Conservation (phyloP, 148 eudicot species). For the Camellia granthamiana region DNA sequence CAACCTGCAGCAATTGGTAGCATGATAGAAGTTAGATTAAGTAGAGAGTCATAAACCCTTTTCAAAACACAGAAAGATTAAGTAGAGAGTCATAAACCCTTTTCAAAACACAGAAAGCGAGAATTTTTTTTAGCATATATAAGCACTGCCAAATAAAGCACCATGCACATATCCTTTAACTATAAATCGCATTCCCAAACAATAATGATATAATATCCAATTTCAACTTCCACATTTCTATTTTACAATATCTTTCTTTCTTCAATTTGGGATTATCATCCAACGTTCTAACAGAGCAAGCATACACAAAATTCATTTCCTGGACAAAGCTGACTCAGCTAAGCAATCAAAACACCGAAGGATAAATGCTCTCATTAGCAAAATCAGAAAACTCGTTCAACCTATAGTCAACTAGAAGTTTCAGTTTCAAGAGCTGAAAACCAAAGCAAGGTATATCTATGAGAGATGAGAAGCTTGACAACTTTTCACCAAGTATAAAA, state of each 20-base stretch:
- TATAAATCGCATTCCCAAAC: not conserved
- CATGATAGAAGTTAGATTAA: conserved; percentile 70
- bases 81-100: conserved; percentile 29
- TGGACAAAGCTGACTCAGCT: not conserved
- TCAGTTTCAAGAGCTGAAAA: conserved; percentile 6
- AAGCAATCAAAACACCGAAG: not conserved
- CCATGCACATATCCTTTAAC: conserved; percentile 8
- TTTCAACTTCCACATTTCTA: not conserved
- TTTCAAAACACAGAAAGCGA: conserved; percentile 5
- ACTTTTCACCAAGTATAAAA: not conserved
- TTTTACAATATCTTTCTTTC: conserved; percentile 8
- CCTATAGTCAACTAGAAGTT: not conserved
- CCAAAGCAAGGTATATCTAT: not conserved
- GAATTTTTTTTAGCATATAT: not conserved
- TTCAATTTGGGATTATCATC: not conserved
- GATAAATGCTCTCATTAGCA: not conserved
- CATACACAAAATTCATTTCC: not conserved
- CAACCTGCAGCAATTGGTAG: conserved; percentile 65
- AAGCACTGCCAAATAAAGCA: not conserved
- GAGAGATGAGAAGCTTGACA: not conserved
- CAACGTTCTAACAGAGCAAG: not conserved
- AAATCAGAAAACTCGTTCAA: not conserved
- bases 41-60: conserved; percentile 23
- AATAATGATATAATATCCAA: not conserved
- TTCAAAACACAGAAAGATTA: conserved; percentile 36